A percentile compares a stretch with the other conserved stretches of the same genome.
Conservation (phyloP, 2,329 filamentous ascomycete genomes). For the Botrytis deweyae region DNA sequence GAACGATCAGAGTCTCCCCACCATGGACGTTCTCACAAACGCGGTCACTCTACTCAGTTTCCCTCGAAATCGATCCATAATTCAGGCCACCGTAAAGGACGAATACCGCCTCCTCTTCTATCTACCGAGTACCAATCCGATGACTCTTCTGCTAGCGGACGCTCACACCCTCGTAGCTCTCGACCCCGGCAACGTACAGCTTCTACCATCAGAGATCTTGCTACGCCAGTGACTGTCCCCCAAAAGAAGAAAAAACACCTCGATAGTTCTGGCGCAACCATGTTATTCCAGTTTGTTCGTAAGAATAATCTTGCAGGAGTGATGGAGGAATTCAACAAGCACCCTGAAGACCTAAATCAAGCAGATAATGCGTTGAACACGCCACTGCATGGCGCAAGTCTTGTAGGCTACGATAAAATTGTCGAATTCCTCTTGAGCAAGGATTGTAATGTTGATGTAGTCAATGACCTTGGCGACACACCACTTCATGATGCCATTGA, state of each 20-base stretch:
- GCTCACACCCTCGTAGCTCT: conserved; percentile 58
- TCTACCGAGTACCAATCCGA: conserved; percentile 67
- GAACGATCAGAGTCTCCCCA: conserved; percentile 59
- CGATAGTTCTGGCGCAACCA: conserved; percentile 89
- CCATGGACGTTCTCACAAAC: conserved; percentile 54
- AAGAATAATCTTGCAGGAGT: conserved; percentile 76
- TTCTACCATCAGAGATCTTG: conserved; percentile 56
- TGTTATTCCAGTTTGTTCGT: conserved; percentile 83
- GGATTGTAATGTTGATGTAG: conserved; percentile 78
- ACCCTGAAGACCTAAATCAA: conserved; percentile 84
- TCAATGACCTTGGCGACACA: conserved; percentile 82
- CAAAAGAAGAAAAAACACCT: conserved; percentile 77
- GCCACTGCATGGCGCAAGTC: conserved; percentile 85
- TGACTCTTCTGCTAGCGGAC: conserved; percentile 61
- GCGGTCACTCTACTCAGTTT: conserved; percentile 64
- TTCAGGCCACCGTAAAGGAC: conserved; percentile 59
- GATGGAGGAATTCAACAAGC: conserved; percentile 66
- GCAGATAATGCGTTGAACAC: conserved; percentile 96
- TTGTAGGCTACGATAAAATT: conserved; percentile 83
- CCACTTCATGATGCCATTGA: conserved; percentile 95
- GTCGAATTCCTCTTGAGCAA: conserved; percentile 83
- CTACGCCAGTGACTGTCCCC: conserved; percentile 62
- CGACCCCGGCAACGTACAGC: conserved; percentile 57
- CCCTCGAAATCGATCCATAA: conserved; percentile 56
- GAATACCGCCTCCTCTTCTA: conserved; percentile 58